These are phyloP conservation scores for Neofusicoccum laricinum DNA, from an alignment of 2,329 filamentous ascomycete species.

Conservation along the genomic window DNA sequence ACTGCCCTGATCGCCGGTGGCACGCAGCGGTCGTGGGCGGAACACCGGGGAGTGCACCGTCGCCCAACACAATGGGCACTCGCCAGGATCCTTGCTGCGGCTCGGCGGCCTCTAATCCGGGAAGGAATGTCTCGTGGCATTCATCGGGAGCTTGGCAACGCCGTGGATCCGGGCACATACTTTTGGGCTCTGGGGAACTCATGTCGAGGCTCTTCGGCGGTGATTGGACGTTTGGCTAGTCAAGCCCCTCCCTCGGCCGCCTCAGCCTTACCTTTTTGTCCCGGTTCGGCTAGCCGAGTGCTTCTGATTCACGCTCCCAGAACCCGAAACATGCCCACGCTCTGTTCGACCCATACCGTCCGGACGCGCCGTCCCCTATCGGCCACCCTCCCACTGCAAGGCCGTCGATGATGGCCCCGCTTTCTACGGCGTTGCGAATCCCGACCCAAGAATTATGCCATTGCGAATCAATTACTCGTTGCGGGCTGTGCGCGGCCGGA, in stretches of 20 bases:
- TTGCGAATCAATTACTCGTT: no score
- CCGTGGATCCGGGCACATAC: not conserved
- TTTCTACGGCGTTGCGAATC: no score
- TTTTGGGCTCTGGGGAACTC: not conserved
- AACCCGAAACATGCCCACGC: not conserved
- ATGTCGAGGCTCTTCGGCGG: not conserved
- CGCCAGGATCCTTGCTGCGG: no score
- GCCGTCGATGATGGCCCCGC: no score
- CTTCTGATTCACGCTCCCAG: not conserved
- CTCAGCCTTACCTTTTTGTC: not conserved
- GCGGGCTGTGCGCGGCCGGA: no score
- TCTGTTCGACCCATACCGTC: not conserved
- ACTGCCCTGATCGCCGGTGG: not conserved
- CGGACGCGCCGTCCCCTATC: no score
- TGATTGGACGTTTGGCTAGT: not conserved
- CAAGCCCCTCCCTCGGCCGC: not conserved
- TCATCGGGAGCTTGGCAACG: not conserved
- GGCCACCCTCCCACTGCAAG: no score
- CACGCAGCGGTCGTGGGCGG: no score
- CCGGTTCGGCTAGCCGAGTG: not conserved
- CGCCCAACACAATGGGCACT: not conserved
- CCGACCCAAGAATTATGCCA: no score
- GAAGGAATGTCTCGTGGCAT: not conserved
- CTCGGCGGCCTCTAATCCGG: not conserved
- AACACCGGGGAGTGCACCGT: no score